Evolutionary conservation across 2,329 filamentous ascomycete species (phyloP), one percentile per base, ranked within the genome.

Genomic region (Zymoseptoria ardabiliae): DNA sequence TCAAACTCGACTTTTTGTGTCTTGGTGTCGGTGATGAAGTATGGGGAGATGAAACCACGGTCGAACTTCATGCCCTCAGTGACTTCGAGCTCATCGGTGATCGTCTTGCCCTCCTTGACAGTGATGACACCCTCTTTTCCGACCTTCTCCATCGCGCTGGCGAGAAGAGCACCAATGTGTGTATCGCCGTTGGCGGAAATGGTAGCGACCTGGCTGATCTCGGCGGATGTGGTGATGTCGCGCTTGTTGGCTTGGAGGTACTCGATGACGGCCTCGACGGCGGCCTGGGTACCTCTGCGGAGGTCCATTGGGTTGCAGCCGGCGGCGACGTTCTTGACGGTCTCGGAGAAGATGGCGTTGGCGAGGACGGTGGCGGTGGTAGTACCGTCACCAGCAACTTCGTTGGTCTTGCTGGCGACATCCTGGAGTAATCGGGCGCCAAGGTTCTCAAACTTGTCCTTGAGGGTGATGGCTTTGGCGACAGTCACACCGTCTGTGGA

Each of bases 11-110:
- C 92, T 87, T 99, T 99, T 78, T 96, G 91, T 61, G 92, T 78
- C 88, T 99, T 99, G 85, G 91, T 81, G 74, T 99, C 94, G 81
- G 94, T 99, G 82, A 99, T 99, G 84, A 99, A 99, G 87, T 99
- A 99, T 70, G 94, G 92, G 23, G 94, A 99, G 75, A 96, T 93
- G 78, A 89, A 99, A 65, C 94, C 94, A 74, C 94, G 93, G 85
- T 99, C 94, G 81, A 99, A 99, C 78, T 94, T 91, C 94, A 99
- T 99, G 76, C 94, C 94, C 87, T 99, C 94, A 61, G 94, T 99
- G 63, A 99, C 87, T 81, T 99, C 94, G 58, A 99, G 88, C 85
- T 99, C 94, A 70, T 99, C 94, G 72, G 90, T 86, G 74, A 96
- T 88, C 62, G 94, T 97, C 89, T 97, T 99, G 76, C 94, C 94